Evolutionary conservation across 495 filamentous ascomycete genomes (phyloP).

Genomic region (Elaphomyces granulatus): DNA sequence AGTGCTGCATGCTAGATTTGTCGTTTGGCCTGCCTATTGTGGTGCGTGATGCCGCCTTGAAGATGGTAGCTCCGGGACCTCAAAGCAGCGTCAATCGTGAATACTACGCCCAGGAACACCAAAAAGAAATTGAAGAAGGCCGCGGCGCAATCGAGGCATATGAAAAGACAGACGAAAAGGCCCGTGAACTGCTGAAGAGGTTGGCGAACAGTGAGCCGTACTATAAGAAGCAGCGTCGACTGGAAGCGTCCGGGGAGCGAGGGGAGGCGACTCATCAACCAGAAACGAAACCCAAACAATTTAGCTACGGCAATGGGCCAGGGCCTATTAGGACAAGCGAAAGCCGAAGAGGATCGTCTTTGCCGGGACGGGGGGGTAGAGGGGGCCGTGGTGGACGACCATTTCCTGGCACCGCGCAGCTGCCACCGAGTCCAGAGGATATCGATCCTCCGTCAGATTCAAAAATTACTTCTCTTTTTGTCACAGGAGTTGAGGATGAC

Average conservation of each 20-base stretch:
- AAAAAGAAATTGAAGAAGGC: constrained; percentile 87
- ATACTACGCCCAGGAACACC: constrained; percentile 94
- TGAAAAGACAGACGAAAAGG: constrained; percentile 95
- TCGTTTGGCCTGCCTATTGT: constrained; percentile 88
- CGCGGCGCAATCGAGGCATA: constrained; percentile 71
- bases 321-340: constrained; percentile 56
- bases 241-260: constrained; percentile 36
- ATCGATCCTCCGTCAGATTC: constrained; percentile 68
- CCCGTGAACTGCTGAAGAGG: constrained; percentile 68
- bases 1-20: constrained; percentile 97
- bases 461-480: constrained; percentile 79
- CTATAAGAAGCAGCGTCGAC: constrained; percentile 65
- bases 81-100: constrained; percentile 85
- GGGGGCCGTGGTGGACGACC: constrained; percentile 40
- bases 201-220: constrained; percentile 89
- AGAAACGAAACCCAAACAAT: constrained; percentile 22
- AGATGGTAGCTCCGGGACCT: constrained; percentile 90
- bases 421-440: constrained; percentile 69
- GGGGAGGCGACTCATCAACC: constrained; percentile 17
- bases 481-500: constrained; percentile 93
- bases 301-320: constrained; percentile 32
- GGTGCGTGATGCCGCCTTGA: constrained; percentile 90
- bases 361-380: constrained; percentile 31
- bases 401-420: constrained; percentile 55
- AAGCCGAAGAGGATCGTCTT: constrained; percentile 21